Evolutionary conservation across 1,284 basidiomycete species (phyloP), one percentile per base, ranked within the genome.

Genomic region (Cronartium quercuum): DNA sequence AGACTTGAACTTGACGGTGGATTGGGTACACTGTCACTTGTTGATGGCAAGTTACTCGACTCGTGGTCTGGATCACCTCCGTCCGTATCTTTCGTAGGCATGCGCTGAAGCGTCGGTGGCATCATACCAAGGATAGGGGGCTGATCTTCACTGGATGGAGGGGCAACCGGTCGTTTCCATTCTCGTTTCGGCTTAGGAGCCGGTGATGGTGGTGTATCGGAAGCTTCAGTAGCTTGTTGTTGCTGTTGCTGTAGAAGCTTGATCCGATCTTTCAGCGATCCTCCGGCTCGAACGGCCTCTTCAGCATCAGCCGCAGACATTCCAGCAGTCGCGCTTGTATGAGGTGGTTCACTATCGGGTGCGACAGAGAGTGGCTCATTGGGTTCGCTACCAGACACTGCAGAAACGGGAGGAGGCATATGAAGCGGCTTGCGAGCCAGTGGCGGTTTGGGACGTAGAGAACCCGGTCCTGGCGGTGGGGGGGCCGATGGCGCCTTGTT

Each of bases 271-370:
- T 75, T 75, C 18, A 75, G 58, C 62, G 71, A 75, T 6, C 71
- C 71, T 29, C 71, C 71, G 6, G 71, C 71, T 12, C 66, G 65
- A 10, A 75, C 71, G 40, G 71, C 66, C 55, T 75, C 71, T 44
- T 75, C 71, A 37, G 71, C 71, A 38, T 75, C 71, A 13, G 71
- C 71, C 7, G 71, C 71, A 57, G 71, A 75, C 71, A 75, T 75
- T 18, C 71, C 71, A 34, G 65, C 6, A 35, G 38, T 64, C 9
- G 55, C 70, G 21, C 37, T 65, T 6, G 70, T 57, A 5, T 55
- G 70, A 38, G 41, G 24, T 35, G 57, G 61, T 10, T 15, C 13
- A 24, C 21, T n/a, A 24, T 57, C 57, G 29, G 65, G 42, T 21
- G 71, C 62, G 29, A 37, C 18, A 41, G 40, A 35, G 13, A 12